A percentile compares a stretch with the other conserved stretches of the same genome.
phyloP scores from a whole-genome alignment of 1,284 basidiomycete genomes.

The Grifola frondosa region DNA sequence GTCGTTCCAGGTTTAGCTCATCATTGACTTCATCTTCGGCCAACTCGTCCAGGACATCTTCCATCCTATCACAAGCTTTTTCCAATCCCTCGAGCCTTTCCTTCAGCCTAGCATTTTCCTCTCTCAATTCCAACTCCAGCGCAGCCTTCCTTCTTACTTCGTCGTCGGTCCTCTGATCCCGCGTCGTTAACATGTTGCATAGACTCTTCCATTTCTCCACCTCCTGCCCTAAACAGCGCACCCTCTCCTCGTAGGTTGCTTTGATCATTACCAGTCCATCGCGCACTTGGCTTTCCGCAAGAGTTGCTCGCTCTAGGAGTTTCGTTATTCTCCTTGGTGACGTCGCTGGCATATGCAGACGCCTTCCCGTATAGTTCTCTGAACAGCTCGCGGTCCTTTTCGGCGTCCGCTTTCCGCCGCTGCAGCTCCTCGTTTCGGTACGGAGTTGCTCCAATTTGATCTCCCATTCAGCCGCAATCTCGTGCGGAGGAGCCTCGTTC shows the following conservation, averaged over 20 bases:
- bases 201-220: slow-evolving; percentile 43
- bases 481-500: too few species aligned
- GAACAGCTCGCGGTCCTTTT: slow-evolving; percentile 28
- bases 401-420: slow-evolving; percentile 20
- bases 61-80: slow-evolving; percentile 24
- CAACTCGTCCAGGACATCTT: slow-evolving; percentile 20
- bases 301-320: slow-evolving; percentile 47
- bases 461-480: slow-evolving; percentile 15
- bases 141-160: slow-evolving; percentile 56
- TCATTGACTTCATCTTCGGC: slow-evolving; percentile 23
- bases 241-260: slow-evolving; percentile 44
- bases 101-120: slow-evolving; percentile 25
- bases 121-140: slow-evolving; percentile 41
- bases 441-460: slow-evolving; percentile 20
- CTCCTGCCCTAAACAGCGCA: slow-evolving; percentile 49
- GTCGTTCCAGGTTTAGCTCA: slow-evolving; percentile 15
- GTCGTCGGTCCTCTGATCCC: slow-evolving; percentile 57
- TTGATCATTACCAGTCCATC: slow-evolving; percentile 50
- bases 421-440: slow-evolving; percentile 21
- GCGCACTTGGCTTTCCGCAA: slow-evolving; percentile 51
- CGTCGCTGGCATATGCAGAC: slow-evolving; percentile 22
- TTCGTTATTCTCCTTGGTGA: slow-evolving; percentile 47
- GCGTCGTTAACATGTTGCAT: slow-evolving; percentile 49
- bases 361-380: slow-evolving; percentile 25
- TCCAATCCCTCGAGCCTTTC: slow-evolving; percentile 23